Conservation (phyloP, 371 early-diverging fungal genomes). For the Haplosporangium sp. region DNA sequence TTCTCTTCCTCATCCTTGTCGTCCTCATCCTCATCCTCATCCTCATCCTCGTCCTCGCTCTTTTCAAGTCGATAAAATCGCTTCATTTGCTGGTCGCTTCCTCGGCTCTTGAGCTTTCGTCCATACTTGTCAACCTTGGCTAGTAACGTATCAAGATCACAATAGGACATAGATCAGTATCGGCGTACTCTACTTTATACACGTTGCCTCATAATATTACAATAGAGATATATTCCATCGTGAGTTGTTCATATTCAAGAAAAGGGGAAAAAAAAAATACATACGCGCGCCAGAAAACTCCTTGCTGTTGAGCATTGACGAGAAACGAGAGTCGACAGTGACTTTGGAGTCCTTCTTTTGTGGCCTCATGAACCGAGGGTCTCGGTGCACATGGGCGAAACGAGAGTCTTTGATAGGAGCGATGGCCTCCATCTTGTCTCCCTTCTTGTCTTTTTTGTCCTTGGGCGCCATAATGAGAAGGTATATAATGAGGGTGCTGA, state of each 20-base stretch:
- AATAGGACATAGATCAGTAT: background rate
- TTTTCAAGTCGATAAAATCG: constrained; percentile 69
- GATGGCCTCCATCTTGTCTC: constrained; percentile 13
- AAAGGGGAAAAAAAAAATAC: constrained; percentile 39
- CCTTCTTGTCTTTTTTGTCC: constrained; percentile 40
- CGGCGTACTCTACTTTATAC: too few relatives aligned
- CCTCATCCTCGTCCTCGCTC: constrained; percentile 49
- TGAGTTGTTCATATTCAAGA: background rate
- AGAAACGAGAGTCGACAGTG: constrained; percentile 91
- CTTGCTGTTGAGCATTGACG: constrained; percentile 79
- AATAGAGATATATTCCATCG: background rate
- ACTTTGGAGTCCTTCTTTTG: constrained; percentile 87
- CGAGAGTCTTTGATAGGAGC: constrained; percentile 77
- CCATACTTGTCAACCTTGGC: constrained; percentile 93
- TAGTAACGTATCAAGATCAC: constrained; percentile 21
- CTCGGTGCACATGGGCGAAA: constrained; percentile 84
- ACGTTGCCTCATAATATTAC: background rate
- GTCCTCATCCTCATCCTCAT: constrained; percentile 61
- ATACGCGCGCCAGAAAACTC: constrained; percentile 79
- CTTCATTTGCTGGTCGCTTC: constrained; percentile 66
- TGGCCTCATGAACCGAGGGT: constrained; percentile 90
- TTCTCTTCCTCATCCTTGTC: constrained; percentile 57
- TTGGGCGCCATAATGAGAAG: constrained; percentile 37
- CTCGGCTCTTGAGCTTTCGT: constrained; percentile 64
- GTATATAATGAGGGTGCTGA: background rate